A percentile compares a stretch with the other conserved stretches of the same genome.
phyloP scores from a whole-genome alignment of 164 flowering plant species.

The Chimonanthus salicifolius region DNA sequence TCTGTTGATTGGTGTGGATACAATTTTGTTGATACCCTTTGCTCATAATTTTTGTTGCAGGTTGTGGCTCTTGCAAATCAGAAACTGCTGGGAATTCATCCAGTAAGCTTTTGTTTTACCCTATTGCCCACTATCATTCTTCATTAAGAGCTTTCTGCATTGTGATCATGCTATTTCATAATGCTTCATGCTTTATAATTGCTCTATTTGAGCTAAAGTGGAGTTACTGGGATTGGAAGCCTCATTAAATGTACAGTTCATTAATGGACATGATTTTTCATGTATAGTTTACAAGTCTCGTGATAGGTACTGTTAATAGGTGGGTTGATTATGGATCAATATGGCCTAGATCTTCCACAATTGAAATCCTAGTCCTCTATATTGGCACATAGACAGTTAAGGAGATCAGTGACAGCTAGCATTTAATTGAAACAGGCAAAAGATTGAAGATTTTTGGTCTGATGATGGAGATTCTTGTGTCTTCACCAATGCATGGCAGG shows the following conservation, averaged over 20 bases:
- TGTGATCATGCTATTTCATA: not conserved
- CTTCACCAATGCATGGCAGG: not conserved
- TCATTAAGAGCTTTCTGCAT: not conserved
- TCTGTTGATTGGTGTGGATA: not conserved
- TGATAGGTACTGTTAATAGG: not conserved
- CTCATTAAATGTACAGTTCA: not conserved
- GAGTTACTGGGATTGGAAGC: not conserved
- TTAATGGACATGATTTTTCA: not conserved
- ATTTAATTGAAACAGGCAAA: not conserved
- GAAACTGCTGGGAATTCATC: constrained; percentile 62
- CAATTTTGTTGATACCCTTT: not conserved
- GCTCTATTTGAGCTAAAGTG: not conserved
- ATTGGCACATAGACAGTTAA: not conserved
- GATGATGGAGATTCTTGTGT: not conserved
- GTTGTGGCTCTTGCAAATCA: constrained; percentile 94
- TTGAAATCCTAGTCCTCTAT: not conserved
- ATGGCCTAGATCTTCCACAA: not conserved
- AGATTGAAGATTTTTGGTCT: not conserved
- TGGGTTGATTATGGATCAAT: not conserved
- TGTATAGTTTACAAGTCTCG: not conserved
- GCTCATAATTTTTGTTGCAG: constrained; percentile 29
- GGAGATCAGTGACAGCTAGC: not conserved
- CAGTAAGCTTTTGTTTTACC: constrained; percentile 40
- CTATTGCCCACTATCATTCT: not conserved
- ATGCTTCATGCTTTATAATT: not conserved